Percentiles rank a stretch among this genome's conserved stretches.
Evolutionary conservation across 345 rosid species (phyloP).

Genomic region (Gossypium longicalyx): DNA sequence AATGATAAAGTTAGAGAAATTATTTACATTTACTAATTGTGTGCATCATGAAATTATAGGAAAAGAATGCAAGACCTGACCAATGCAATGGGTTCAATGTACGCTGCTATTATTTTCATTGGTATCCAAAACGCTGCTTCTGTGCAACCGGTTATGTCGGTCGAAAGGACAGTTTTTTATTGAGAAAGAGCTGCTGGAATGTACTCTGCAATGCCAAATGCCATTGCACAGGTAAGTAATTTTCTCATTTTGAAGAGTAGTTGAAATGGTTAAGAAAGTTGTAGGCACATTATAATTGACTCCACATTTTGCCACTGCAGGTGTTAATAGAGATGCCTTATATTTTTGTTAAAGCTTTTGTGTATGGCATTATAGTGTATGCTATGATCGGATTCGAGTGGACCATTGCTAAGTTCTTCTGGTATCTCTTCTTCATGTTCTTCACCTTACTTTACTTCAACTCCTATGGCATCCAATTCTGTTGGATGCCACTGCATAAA

Average conservation of each 20-base stretch:
- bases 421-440: conserved; percentile 62
- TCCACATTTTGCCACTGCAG: conserved; percentile 29
- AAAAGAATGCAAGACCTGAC: conserved; percentile 37
- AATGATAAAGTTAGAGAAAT: too few relatives aligned
- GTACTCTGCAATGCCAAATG: conserved; percentile 49
- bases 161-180: conserved; percentile 73
- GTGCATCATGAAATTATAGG: conserved; percentile 23
- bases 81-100: conserved; percentile 78
- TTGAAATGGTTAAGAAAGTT: background rate
- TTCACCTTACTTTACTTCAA: conserved; percentile 61
- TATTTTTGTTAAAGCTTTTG: conserved; percentile 38
- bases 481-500: too few relatives aligned
- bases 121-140: conserved; percentile 49
- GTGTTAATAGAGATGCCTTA: conserved; percentile 57
- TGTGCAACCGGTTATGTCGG: conserved; percentile 61
- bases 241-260: background rate
- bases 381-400: conserved; percentile 67
- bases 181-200: conserved; percentile 42
- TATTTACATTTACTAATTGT: too few relatives aligned
- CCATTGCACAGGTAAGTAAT: conserved; percentile 43
- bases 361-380: conserved; percentile 47
- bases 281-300: background rate
- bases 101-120: conserved; percentile 59
- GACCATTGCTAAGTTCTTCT: conserved; percentile 48
- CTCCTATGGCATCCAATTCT: conserved; percentile 41